phyloP scores from a whole-genome alignment of 108 stramenopile species.

The Cylindrotheca closterium region DNA sequence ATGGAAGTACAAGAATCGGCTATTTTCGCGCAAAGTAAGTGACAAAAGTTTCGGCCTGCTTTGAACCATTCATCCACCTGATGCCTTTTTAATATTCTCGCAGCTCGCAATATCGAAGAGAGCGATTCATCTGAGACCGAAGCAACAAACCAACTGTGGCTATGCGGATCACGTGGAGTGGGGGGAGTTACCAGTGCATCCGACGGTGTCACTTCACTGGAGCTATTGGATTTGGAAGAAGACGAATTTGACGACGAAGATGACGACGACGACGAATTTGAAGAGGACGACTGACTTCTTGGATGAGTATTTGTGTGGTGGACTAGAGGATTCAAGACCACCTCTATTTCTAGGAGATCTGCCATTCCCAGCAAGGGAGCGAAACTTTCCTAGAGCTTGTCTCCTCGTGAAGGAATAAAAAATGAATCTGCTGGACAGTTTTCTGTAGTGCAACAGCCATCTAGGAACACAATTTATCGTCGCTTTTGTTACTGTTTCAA shows the following conservation, averaged over 20 bases:
- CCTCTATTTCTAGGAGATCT: too few species aligned
- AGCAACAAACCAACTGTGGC: constrained; percentile 22
- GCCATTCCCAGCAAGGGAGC: too few species aligned
- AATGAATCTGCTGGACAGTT: too few species aligned
- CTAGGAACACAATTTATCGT: too few species aligned
- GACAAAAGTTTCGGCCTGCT: neutral
- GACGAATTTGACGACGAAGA: constrained; percentile 57
- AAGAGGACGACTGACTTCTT: constrained; percentile 21
- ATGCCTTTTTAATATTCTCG: constrained; percentile 4
- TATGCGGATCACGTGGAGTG: constrained; percentile 68
- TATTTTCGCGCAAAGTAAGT: constrained; percentile 24
- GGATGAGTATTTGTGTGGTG: too few species aligned
- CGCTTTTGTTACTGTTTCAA: too few species aligned
- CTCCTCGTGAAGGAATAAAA: too few species aligned
- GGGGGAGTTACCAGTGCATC: constrained; percentile 42
- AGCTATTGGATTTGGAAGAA: constrained; percentile 75
- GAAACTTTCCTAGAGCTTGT: too few species aligned
- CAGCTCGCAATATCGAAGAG: constrained; percentile 21
- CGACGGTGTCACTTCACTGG: constrained; percentile 28
- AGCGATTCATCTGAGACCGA: neutral
- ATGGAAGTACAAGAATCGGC: constrained; percentile 1
- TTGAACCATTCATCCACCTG: neutral
- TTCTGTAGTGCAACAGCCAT: too few species aligned
- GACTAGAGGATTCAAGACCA: too few species aligned
- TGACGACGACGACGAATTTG: constrained; percentile 26